These are phyloP conservation scores for Lentinus polychrous DNA, from an alignment of 1,284 basidiomycete genomes.

Conservation along the genomic window DNA sequence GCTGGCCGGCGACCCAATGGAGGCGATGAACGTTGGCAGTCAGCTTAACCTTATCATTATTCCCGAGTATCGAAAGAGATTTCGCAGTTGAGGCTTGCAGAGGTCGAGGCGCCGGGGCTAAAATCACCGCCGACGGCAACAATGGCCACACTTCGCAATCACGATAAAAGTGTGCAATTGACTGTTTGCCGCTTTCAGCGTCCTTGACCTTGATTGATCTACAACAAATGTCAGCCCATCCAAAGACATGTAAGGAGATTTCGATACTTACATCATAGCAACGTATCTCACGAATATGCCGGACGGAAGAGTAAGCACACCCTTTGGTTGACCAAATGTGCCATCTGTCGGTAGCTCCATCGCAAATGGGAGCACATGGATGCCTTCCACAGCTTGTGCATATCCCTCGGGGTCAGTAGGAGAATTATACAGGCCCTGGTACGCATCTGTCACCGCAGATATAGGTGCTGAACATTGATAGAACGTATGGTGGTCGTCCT, in stretches of 20 bases:
- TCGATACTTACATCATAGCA: conserved; percentile 59
- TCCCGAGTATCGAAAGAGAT: conserved; percentile 49
- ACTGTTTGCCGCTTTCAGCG: conserved; percentile 49
- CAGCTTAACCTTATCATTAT: conserved; percentile 61
- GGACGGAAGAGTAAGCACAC: conserved; percentile 48
- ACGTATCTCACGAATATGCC: conserved; percentile 78
- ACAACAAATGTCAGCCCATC: conserved; percentile 4
- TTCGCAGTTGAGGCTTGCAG: conserved; percentile 56
- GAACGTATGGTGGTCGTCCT: conserved; percentile 73
- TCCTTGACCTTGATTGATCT: conserved; percentile 82
- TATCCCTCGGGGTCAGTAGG: conserved; percentile 69
- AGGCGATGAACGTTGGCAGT: conserved; percentile 70
- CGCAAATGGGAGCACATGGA: conserved; percentile 73
- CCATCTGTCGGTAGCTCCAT: conserved; percentile 66
- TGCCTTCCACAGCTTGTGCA: conserved; percentile 57
- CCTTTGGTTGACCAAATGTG: conserved; percentile 62
- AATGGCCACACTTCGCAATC: conserved; percentile 80
- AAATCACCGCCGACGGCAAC: conserved; percentile 57
- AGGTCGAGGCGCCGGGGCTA: conserved; percentile 58
- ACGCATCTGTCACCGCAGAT: conserved; percentile 41
- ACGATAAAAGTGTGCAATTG: conserved; percentile 91
- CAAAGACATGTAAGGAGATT: conserved; percentile 4
- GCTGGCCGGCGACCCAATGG: conserved; percentile 84
- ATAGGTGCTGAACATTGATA: conserved; percentile 74
- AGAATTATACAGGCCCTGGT: conserved; percentile 44